Conservation (phyloP, 352 stramenopile species). For the Pythium oligandrum region DNA sequence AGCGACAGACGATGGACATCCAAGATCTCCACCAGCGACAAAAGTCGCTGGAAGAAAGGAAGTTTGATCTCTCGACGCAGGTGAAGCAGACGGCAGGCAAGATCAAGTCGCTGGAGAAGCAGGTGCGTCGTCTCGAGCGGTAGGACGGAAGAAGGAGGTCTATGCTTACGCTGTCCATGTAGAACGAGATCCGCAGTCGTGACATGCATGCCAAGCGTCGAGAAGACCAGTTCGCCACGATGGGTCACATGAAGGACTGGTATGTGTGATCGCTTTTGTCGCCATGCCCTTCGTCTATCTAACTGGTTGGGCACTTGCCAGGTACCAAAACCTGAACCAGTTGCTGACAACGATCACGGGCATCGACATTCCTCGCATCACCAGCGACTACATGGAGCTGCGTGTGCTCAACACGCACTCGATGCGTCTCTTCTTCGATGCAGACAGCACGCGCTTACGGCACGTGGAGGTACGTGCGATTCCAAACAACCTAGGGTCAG, state of each 20-base stretch:
- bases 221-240: slow-evolving; percentile 61
- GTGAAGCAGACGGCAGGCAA: slow-evolving; percentile 56
- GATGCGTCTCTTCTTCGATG: slow-evolving; percentile 55
- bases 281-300: neutral
- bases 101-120: slow-evolving; percentile 48
- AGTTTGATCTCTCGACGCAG: slow-evolving; percentile 65
- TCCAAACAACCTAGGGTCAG: too few relatives aligned
- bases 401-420: slow-evolving; percentile 43
- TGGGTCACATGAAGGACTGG: slow-evolving; percentile 77
- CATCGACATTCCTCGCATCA: slow-evolving; percentile 51
- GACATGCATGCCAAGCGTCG: slow-evolving; percentile 69
- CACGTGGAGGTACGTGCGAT: slow-evolving; percentile 45
- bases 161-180: neutral
- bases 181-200: slow-evolving; percentile 67
- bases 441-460: slow-evolving; percentile 42
- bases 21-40: slow-evolving; percentile 68
- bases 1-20: slow-evolving; percentile 67
- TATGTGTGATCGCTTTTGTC: slow-evolving; percentile 14
- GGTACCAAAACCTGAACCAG: slow-evolving; percentile 60
- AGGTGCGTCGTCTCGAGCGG: slow-evolving; percentile 21
- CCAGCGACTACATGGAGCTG: slow-evolving; percentile 58
- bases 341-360: slow-evolving; percentile 50
- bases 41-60: slow-evolving; percentile 61
- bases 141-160: neutral
- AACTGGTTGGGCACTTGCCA: slow-evolving; percentile 5